Conservation (phyloP, 176 grass and related monocot species). For the Raddia guianensis region DNA sequence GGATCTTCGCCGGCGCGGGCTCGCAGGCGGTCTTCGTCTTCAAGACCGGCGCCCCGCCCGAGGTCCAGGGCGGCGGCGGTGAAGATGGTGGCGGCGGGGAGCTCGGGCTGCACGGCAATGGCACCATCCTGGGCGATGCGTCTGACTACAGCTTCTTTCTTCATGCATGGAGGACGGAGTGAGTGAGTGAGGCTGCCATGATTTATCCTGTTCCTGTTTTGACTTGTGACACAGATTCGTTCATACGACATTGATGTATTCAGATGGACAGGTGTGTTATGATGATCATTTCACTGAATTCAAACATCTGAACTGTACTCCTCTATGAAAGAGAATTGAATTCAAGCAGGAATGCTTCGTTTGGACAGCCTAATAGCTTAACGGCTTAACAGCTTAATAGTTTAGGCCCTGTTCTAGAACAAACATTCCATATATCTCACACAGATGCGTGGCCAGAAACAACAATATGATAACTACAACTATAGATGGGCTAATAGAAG, state of each 20-base stretch:
- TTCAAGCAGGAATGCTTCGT: neutral
- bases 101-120: constrained; percentile 16
- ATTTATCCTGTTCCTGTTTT: neutral
- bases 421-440: neutral
- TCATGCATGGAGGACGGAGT: constrained; percentile 87
- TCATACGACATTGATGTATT: constrained; percentile 16
- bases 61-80: neutral
- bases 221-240: neutral
- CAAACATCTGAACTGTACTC: neutral
- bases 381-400: too few species aligned
- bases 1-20: constrained; percentile 61
- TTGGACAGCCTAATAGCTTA: neutral
- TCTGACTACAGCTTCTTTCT: constrained; percentile 85
- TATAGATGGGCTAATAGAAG: neutral
- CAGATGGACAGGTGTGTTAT: constrained; percentile 12
- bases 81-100: neutral
- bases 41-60: constrained; percentile 50
- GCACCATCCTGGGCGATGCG: constrained; percentile 22
- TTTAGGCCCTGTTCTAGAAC: neutral
- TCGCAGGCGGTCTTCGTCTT: constrained; percentile 72
- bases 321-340: neutral
- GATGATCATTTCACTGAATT: neutral
- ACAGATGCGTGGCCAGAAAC: neutral
- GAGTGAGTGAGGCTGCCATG: constrained; percentile 57
- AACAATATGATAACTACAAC: neutral